Conservation (phyloP, 2,329 filamentous ascomycete species). For the Cladosporium sp. region DNA sequence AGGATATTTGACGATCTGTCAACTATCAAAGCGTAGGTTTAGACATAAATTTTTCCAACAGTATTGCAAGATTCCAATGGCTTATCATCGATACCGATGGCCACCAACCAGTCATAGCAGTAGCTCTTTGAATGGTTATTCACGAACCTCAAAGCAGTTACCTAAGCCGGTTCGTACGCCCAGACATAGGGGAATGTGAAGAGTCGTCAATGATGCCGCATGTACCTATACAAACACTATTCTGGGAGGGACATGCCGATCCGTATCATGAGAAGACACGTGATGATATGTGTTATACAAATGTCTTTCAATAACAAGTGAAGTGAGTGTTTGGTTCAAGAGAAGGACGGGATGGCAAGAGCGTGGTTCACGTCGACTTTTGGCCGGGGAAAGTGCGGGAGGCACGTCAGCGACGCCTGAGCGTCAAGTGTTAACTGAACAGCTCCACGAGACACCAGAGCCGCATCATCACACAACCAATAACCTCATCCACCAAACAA, state of each 20-base stretch:
- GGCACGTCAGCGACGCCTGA: conserved; percentile 9
- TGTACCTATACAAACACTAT: neutral
- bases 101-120: neutral
- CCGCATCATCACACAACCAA: conserved; percentile 13
- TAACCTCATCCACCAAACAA: neutral
- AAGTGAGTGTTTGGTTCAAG: neutral
- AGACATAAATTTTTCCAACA: neutral
- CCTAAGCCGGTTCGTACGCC: too few relatives aligned
- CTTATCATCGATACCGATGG: neutral
- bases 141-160: neutral
- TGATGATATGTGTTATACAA: neutral
- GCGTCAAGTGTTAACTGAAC: neutral
- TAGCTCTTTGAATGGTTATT: neutral
- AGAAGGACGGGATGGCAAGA: neutral
- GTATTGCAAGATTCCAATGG: neutral
- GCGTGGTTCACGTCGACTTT: neutral
- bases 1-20: conserved; percentile 6
- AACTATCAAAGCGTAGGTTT: neutral
- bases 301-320: neutral
- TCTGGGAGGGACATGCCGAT: too few relatives aligned
- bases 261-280: neutral
- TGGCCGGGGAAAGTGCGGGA: neutral
- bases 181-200: neutral
- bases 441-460: conserved; percentile 12
- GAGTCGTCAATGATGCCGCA: neutral